phyloP scores from a whole-genome alignment of 2,329 filamentous ascomycete genomes.

The Dryadomyces quercus-mongolicae region DNA sequence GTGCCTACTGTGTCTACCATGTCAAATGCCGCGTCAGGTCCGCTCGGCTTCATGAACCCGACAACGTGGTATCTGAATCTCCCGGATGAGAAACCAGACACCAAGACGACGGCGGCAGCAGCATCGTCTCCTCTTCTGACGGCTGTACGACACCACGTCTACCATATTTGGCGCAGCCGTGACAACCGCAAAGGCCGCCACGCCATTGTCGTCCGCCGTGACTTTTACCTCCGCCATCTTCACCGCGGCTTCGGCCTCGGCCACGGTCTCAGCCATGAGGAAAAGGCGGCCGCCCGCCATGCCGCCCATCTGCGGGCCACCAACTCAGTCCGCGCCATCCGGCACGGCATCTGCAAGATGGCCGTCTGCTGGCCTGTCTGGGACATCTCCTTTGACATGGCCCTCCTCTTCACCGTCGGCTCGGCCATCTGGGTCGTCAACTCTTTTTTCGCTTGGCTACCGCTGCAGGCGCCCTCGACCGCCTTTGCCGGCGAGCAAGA shows the following conservation, averaged over 20 bases:
- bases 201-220: constrained; percentile 16
- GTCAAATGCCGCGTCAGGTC: not conserved
- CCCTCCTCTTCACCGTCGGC: constrained; percentile 25
- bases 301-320: constrained; percentile 10
- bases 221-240: constrained; percentile 7
- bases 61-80: constrained; percentile 12
- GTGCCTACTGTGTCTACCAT: not conserved
- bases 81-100: not conserved
- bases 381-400: constrained; percentile 30
- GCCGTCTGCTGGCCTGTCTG: constrained; percentile 23
- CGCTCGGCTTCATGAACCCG: constrained; percentile 11
- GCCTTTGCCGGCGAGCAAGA: constrained; percentile 41
- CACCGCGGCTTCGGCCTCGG: not conserved
- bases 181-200: constrained; percentile 32
- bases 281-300: not conserved
- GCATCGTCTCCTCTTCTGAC: not conserved
- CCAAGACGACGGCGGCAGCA: not conserved
- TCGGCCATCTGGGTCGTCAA: constrained; percentile 46
- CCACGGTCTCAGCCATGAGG: not conserved
- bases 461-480: constrained; percentile 36
- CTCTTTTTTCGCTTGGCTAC: constrained; percentile 52
- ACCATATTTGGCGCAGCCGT: constrained; percentile 27
- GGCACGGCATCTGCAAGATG: constrained; percentile 23
- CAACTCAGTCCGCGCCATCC: constrained; percentile 14
- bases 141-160: constrained; percentile 9